Evolutionary conservation across 306 rosid genomes (phyloP).

Genomic region (Prunus mongolica): DNA sequence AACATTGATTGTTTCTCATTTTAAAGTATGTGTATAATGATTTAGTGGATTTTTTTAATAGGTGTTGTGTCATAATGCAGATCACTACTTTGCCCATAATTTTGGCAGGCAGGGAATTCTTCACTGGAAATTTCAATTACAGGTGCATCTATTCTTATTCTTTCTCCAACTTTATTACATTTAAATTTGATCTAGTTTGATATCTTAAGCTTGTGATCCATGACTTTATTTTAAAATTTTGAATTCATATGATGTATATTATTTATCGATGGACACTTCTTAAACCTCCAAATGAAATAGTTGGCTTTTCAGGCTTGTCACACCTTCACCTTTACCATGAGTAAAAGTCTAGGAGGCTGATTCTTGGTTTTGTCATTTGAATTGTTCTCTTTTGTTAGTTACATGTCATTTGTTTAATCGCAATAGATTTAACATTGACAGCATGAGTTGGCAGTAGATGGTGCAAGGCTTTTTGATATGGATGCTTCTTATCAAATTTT

Average conservation of each 20-base stretch:
- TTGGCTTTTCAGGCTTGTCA: background rate
- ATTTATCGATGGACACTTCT: background rate
- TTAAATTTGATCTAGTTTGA: background rate
- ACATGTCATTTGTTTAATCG: background rate
- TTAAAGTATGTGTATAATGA: background rate
- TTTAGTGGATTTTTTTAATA: background rate
- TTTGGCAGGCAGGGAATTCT: background rate
- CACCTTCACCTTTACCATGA: background rate
- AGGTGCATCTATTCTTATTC: background rate
- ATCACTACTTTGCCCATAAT: background rate
- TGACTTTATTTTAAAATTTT: background rate
- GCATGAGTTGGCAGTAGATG: constrained; percentile 19
- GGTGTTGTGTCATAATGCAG: constrained; percentile 1
- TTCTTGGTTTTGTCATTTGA: background rate
- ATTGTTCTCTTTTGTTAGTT: background rate
- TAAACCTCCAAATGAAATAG: background rate
- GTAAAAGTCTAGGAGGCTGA: background rate
- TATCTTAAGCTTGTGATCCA: background rate
- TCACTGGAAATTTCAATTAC: constrained; percentile 1
- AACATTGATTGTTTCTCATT: background rate
- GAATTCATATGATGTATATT: background rate
- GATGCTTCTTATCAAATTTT: constrained; percentile 11
- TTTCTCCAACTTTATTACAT: background rate
- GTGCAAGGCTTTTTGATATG: constrained; percentile 14
- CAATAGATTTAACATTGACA: background rate